phyloP scores from a whole-genome alignment of 176 grass and related monocot genomes.

The Aegilops longissima region DNA sequence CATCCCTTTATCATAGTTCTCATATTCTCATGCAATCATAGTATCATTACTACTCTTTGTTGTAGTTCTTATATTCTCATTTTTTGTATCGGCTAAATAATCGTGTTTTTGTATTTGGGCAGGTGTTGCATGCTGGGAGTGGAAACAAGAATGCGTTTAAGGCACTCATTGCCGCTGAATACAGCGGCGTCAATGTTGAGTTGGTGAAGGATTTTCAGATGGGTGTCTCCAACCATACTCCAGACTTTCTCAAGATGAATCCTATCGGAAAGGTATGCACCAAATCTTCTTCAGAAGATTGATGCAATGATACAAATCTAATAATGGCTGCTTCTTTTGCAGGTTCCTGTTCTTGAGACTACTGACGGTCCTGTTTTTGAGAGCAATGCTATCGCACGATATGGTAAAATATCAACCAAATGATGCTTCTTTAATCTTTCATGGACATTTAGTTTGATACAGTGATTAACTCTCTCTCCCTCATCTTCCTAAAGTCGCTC shows the following conservation, averaged over 20 bases:
- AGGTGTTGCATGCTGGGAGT: constrained; percentile 53
- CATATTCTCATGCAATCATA: too few species aligned
- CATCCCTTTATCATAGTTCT: too few species aligned
- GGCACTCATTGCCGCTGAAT: constrained; percentile 71
- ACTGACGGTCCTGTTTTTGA: constrained; percentile 74
- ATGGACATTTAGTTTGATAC: not conserved
- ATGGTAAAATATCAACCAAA: constrained; percentile 36
- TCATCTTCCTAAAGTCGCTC: constrained; percentile 48
- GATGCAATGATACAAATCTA: not conserved
- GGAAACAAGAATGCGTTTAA: constrained; percentile 83
- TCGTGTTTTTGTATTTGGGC: not conserved
- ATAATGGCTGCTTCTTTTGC: not conserved
- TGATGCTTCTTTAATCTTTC: not conserved
- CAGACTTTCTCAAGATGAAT: constrained; percentile 82
- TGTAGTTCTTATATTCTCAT: not conserved
- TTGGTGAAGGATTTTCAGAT: constrained; percentile 76
- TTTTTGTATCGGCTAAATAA: not conserved
- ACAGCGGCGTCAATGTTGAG: constrained; percentile 60
- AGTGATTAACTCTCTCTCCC: not conserved
- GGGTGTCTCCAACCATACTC: constrained; percentile 79
- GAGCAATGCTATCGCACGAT: constrained; percentile 82
- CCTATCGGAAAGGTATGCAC: constrained; percentile 67
- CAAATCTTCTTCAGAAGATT: not conserved
- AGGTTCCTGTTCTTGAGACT: constrained; percentile 88
- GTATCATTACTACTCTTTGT: too few species aligned